Evolutionary conservation across 176 grass and related monocot genomes (phyloP).

Genomic region (Zea luxurians): DNA sequence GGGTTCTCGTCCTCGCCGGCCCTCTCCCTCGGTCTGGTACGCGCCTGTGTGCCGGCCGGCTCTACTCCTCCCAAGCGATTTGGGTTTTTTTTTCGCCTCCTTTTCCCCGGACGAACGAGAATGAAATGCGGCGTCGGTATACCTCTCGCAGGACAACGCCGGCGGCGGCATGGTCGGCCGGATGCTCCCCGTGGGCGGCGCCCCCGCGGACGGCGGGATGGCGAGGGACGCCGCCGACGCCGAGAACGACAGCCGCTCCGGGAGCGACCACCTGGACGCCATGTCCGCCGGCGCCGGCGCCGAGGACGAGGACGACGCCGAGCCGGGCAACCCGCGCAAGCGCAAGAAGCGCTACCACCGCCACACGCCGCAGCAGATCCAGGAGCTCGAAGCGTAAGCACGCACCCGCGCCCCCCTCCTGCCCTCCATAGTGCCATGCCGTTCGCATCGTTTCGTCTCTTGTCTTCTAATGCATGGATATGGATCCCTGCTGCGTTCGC

Average conservation of each 20-base stretch:
- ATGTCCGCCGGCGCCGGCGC: constrained; percentile 51
- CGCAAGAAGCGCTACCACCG: constrained; percentile 91
- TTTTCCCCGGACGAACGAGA: neutral
- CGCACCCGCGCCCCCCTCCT: neutral
- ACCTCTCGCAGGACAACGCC: constrained; percentile 43
- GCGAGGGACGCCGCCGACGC: constrained; percentile 27
- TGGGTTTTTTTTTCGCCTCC: neutral
- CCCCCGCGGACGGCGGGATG: neutral
- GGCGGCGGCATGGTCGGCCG: constrained; percentile 18
- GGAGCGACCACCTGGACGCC: constrained; percentile 84
- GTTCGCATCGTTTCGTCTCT: neutral
- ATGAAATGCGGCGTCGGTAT: neutral
- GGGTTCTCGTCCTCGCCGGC: constrained; percentile 70
- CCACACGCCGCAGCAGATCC: constrained; percentile 98
- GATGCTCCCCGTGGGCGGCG: constrained; percentile 6
- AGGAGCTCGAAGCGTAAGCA: constrained; percentile 87
- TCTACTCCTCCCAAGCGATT: neutral
- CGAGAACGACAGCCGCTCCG: constrained; percentile 84
- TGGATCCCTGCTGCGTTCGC: neutral
- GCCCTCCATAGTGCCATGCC: neutral
- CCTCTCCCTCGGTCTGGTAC: constrained; percentile 82
- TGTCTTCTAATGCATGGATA: constrained; percentile 52
- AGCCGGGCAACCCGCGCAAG: constrained; percentile 75
- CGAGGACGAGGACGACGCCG: constrained; percentile 57
- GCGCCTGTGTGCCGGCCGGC: too few relatives aligned